Evolutionary conservation across 129 eudicot species (phyloP), one percentile per base, ranked within the genome.

Genomic region (Chrysanthemum lavandulifolium): DNA sequence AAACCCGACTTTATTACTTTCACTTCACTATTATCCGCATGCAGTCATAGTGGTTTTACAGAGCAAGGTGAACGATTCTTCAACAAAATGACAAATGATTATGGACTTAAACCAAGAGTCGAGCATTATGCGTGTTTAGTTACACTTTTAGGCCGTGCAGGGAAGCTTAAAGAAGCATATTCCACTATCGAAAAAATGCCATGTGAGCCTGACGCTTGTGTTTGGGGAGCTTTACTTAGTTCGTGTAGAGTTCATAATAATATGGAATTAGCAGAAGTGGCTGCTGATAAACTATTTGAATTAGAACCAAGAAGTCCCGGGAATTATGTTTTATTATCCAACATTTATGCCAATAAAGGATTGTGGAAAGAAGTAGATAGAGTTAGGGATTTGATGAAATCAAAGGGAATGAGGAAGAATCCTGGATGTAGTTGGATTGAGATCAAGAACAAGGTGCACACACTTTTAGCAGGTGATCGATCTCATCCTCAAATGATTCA

Each of bases 361-460:
- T 82, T 82, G 82, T 93, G 92, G 92, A 73, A 77, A 54, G 91
- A 86, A 71, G 97, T 85, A 25, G 86, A 82, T 78, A 77, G 58
- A 63, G 83, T 93, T 45, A 81, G 98, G 83, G 90, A 89, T 75
- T 25, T 66, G 65, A 89, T 93, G 97, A 89, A 83, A 82, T 64
- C 45, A 48, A 86, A 50, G 79, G 98, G 98, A n/a, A 68, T 93
- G 88, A 86, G 83, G 84, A 93, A 93, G 75, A 93, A 87, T 68
- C 98, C 98, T 1, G 98, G 98, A 27, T 89, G 97, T 73, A 89
- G 98, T 82, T 93, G 98, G 98, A 90, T 93, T 71, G 97, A 85
- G 79, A 74, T 93, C 25, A 93, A 93, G 76, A 87, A 87, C 84
- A 93, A 81, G 75, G 91, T 93, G 6, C 86, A 93, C 79, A 86